Base-by-base conservation (phyloP, 768 basidiomycete species). In the Brasilioporus rufonigricans region DNA sequence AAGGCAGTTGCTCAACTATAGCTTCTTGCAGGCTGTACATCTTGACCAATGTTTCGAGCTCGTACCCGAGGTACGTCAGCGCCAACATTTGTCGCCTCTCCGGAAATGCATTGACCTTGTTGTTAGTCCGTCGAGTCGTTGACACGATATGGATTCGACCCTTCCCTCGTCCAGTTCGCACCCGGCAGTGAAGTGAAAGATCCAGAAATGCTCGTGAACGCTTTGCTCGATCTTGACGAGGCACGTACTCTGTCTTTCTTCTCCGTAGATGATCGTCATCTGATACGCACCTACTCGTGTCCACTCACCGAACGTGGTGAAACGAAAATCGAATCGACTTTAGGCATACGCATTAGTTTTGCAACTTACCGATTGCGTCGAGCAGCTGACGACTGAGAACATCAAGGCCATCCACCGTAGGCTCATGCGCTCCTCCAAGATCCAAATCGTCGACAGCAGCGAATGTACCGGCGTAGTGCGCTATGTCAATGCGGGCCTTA, bases 401-500 rank as follows among this genome's bases (percentile, higher is more conserved):
- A 62, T 71, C 53, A 71, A 71, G 41, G 57, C 43, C 3, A 65
- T 70, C 33, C 69, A 70, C 32, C 24, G 53, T n/a, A 68, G 62
- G 43, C 56, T 70, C 19, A 70, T 70, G 69, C 61, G 64, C 27
- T 59, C 70, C 19, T 70, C 70, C 50, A 70, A 70, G 59, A 27
- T 70, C 36, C 67, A 58, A 45, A 59, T 68, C 50, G 31, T 54
- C 43, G 62, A 65, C 31, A 35, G 49, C 4, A 44, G 55, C 33
- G 56, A 46, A 18, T 21, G 39, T 23, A 12, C 46, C 5, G n/a
- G 59, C 21, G 24, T 55, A 5, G 26, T 71, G n/a, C 64, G 53
- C 51, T 70, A 70, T 14, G 24, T 66, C 57, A 70, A 70, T 33
- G 69, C 71, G 0, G 69, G 69, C 8, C 50, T 49, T 4, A 72